Conservation (phyloP, 2,329 filamentous ascomycete genomes). For the Allantophomopsis cytisporea region DNA sequence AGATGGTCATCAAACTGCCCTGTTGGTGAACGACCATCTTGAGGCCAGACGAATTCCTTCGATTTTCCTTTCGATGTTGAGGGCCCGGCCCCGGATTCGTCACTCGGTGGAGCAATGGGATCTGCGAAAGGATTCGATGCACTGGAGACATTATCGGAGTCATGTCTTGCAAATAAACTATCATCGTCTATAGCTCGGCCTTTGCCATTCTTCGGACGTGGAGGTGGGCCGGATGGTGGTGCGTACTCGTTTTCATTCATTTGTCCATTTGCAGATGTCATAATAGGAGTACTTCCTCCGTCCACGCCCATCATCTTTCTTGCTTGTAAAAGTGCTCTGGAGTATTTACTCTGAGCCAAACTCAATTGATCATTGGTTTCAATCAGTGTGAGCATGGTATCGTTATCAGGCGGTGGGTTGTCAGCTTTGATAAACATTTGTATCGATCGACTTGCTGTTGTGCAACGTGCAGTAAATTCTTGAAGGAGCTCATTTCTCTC, state of each 20-base stretch:
- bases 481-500: slow-evolving; percentile 76
- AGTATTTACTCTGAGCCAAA: slow-evolving; percentile 69
- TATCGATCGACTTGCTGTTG: slow-evolving; percentile 65
- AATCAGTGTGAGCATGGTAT: slow-evolving; percentile 86
- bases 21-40: slow-evolving; percentile 5
- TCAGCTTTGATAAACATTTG: slow-evolving; percentile 75
- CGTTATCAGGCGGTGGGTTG: slow-evolving; percentile 74
- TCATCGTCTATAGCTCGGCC: slow-evolving; percentile 7
- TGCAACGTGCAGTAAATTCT: slow-evolving; percentile 83
- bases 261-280: too few species aligned
- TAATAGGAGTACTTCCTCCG: too few species aligned
- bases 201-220: slow-evolving; percentile 1
- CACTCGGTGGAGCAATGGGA: neutral
- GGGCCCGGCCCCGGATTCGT: neutral
- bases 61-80: slow-evolving; percentile 10
- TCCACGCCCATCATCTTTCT: slow-evolving; percentile 24
- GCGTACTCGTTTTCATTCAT: neutral
- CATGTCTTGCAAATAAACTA: slow-evolving; percentile 4
- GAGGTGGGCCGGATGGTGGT: slow-evolving; percentile 6
- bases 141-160: neutral
- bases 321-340: slow-evolving; percentile 59
- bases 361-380: slow-evolving; percentile 89
- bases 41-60: slow-evolving; percentile 1
- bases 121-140: too few species aligned
- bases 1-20: slow-evolving; percentile 15